Percentiles rank a stretch among this genome's conserved stretches.
Evolutionary conservation across 2,329 filamentous ascomycete species (phyloP).

Genomic region (Talaromyces atroroseus): DNA sequence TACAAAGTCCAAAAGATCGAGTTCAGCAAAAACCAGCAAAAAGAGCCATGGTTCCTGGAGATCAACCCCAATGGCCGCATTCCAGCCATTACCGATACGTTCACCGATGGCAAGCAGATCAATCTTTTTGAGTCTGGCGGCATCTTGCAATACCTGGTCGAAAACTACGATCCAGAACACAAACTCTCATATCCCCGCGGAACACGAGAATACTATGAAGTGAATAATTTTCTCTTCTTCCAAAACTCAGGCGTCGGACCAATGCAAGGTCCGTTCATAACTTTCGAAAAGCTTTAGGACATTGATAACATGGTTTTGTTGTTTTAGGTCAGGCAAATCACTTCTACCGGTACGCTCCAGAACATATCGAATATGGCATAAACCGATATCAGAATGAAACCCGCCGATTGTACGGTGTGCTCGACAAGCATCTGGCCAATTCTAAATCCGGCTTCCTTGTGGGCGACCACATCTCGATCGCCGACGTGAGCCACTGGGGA

Average conservation of each 20-base stretch:
- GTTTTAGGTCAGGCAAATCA: constrained; percentile 65
- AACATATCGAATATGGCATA: constrained; percentile 76
- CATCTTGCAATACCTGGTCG: constrained; percentile 54
- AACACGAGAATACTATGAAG: constrained; percentile 69
- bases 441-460: constrained; percentile 49
- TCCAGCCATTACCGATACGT: constrained; percentile 76
- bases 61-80: constrained; percentile 95
- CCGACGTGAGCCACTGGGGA: constrained; percentile 75
- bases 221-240: constrained; percentile 72
- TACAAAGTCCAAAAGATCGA: constrained; percentile 70
- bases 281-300: not conserved
- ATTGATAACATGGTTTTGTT: not conserved
- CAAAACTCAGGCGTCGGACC: constrained; percentile 76
- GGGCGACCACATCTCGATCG: constrained; percentile 45
- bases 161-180: constrained; percentile 73
- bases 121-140: constrained; percentile 66
- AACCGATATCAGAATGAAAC: constrained; percentile 80
- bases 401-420: constrained; percentile 69
- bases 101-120: constrained; percentile 66
- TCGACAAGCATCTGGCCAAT: constrained; percentile 63
- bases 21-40: constrained; percentile 71
- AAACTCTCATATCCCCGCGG: constrained; percentile 73
- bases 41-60: constrained; percentile 77
- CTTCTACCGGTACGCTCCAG: constrained; percentile 75
- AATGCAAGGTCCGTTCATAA: constrained; percentile 57